A percentile compares a stretch with the other conserved stretches of the same genome.
Conservation (phyloP, 2,329 filamentous ascomycete genomes). For the Trichoderma harzianum region DNA sequence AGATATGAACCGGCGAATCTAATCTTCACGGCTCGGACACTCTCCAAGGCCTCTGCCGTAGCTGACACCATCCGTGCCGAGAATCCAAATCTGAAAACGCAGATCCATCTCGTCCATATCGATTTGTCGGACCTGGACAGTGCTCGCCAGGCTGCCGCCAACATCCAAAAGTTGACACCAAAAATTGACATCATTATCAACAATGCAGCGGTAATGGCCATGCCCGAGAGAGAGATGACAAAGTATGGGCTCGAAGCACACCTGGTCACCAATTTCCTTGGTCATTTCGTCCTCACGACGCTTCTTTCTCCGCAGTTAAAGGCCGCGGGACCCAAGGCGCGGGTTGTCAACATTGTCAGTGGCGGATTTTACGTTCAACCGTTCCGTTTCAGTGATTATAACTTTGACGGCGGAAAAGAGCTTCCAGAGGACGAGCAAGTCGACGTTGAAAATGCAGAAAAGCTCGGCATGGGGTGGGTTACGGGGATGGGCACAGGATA, state of each 20-base stretch:
- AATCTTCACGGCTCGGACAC: constrained; percentile 9
- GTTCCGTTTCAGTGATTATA: constrained; percentile 10
- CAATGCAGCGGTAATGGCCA: constrained; percentile 9
- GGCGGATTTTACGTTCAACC: constrained; percentile 4
- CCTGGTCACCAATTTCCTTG: constrained; percentile 6
- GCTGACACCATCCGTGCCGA: background rate
- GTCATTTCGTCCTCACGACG: background rate
- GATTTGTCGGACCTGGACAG: background rate
- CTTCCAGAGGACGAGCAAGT: background rate
- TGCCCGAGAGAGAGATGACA: background rate
- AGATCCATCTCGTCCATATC: background rate
- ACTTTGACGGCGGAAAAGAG: constrained; percentile 5
- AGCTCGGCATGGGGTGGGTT: constrained; percentile 3
- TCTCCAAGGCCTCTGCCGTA: constrained; percentile 9
- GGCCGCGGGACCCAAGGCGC: background rate
- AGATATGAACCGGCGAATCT: background rate
- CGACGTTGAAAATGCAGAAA: background rate
- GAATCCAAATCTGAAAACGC: background rate
- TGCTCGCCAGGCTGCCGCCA: background rate
- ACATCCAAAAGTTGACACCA: background rate
- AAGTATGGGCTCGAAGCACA: background rate
- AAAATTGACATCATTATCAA: constrained; percentile 5
- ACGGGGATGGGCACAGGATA: background rate
- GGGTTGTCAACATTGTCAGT: constrained; percentile 8
- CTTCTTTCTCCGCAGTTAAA: background rate